Conservation (phyloP, 805 yeast species). For the Dipodascopsis tothii region DNA sequence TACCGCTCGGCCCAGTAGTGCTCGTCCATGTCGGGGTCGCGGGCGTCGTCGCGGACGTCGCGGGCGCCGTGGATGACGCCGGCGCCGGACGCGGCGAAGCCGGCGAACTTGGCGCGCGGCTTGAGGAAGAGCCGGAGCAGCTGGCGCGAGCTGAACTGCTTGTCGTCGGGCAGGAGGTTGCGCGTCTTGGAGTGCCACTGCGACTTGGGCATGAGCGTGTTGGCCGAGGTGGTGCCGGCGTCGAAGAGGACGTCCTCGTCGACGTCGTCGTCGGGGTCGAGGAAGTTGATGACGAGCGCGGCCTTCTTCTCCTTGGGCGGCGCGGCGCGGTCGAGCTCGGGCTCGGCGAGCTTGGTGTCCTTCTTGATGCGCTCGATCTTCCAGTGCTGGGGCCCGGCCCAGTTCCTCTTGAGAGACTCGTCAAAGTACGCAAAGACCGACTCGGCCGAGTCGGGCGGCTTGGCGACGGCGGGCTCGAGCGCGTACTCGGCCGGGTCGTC, state of each 20-base stretch:
- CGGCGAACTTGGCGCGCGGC: constrained; percentile 36
- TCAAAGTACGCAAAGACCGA: constrained; percentile 71
- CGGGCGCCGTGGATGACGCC: background rate
- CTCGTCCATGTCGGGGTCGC: constrained; percentile 46
- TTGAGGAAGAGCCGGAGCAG: constrained; percentile 62
- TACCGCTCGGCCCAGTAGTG: constrained; percentile 66
- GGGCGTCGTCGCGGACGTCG: constrained; percentile 1
- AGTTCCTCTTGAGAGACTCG: constrained; percentile 55
- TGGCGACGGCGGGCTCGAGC: constrained; percentile 11
- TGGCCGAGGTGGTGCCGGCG: constrained; percentile 34
- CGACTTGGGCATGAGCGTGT: constrained; percentile 35
- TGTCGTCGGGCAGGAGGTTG: constrained; percentile 63
- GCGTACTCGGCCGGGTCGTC: constrained; percentile 23
- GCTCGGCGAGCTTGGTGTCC: background rate
- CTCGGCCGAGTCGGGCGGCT: constrained; percentile 16
- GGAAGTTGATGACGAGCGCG: constrained; percentile 39
- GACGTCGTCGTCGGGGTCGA: constrained; percentile 32
- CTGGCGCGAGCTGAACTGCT: constrained; percentile 60
- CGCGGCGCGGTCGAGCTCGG: constrained; percentile 1
- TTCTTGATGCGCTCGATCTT: constrained; percentile 55
- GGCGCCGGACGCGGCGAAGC: background rate
- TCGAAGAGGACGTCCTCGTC: constrained; percentile 39
- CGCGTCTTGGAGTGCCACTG: constrained; percentile 38
- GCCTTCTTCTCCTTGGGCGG: constrained; percentile 29
- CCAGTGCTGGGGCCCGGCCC: constrained; percentile 96